phyloP scores from a whole-genome alignment of 73 alveolate genomes.

The Stentor coeruleus region DNA sequence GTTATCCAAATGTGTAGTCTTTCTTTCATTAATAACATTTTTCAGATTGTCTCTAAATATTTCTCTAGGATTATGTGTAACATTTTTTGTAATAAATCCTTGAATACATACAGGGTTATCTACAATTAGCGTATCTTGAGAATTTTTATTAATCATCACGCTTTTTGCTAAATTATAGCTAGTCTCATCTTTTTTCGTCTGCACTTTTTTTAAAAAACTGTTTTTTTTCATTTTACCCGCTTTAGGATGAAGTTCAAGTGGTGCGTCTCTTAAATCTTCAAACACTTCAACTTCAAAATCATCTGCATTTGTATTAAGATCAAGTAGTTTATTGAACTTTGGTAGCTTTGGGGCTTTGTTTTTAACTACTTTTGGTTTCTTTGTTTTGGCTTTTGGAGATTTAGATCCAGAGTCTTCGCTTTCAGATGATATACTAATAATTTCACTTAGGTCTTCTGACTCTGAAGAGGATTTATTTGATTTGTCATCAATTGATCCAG shows the following conservation, averaged over 20 bases:
- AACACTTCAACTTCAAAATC: not conserved
- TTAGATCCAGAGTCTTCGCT: too few species aligned
- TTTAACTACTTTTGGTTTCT: not conserved
- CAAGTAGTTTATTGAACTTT: slow-evolving; percentile 2
- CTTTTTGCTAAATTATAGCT: slow-evolving; percentile 10
- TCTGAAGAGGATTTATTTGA: too few species aligned
- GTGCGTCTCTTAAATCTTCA: slow-evolving; percentile 14
- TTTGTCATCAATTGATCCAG: not conserved
- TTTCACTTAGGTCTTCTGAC: too few species aligned
- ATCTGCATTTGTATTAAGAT: not conserved
- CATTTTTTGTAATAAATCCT: slow-evolving; percentile 9
- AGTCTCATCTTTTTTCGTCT: not conserved
- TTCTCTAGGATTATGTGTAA: not conserved
- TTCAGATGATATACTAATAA: too few species aligned
- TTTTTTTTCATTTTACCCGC: not conserved
- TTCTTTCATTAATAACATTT: slow-evolving; percentile 2
- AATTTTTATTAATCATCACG: not conserved
- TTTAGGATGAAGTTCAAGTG: slow-evolving; percentile 8
- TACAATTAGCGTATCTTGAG: not conserved
- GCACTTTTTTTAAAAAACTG: not conserved
- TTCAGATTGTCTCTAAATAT: slow-evolving; percentile 6
- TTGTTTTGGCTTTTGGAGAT: not conserved
- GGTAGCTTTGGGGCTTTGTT: not conserved
- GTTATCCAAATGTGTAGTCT: not conserved
- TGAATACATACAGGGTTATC: not conserved